Conservation (phyloP, 1,284 basidiomycete species). For the Exsudoporus floridanus region DNA sequence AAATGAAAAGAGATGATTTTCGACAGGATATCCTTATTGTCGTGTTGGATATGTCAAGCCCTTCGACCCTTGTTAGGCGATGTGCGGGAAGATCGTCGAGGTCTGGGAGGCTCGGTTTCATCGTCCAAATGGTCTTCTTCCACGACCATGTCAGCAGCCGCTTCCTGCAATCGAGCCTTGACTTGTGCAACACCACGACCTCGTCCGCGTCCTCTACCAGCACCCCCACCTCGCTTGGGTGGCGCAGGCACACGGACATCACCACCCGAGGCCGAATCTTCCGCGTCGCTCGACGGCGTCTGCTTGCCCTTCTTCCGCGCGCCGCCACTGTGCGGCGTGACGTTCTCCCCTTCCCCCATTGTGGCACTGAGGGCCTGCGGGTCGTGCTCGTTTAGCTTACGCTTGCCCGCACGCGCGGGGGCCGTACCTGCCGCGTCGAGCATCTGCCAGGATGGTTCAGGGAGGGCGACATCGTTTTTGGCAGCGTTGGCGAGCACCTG, state of each 20-base stretch:
- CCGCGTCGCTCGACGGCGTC: constrained; percentile 11
- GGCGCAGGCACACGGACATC: constrained; percentile 3
- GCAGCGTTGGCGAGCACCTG: constrained; percentile 44
- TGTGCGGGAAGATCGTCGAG: constrained; percentile 29
- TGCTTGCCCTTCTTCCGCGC: constrained; percentile 29
- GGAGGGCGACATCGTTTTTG: constrained; percentile 19
- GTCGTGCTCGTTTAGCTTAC: constrained; percentile 33
- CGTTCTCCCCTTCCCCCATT: constrained; percentile 18
- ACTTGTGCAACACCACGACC: constrained; percentile 17
- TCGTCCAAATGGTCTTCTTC: constrained; percentile 34
- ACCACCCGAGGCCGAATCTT: constrained; percentile 14
- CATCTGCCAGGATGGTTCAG: constrained; percentile 35
- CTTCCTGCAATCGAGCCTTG: constrained; percentile 27
- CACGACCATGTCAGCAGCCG: constrained; percentile 28
- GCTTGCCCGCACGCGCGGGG: constrained; percentile 31
- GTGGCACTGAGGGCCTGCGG: constrained; percentile 19
- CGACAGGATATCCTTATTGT: not conserved
- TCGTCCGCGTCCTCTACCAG: constrained; percentile 21
- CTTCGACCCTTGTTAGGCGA: constrained; percentile 23
- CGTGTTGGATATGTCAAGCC: constrained; percentile 4
- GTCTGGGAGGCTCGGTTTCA: constrained; percentile 20
- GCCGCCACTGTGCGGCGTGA: constrained; percentile 4
- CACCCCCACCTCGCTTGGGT: constrained; percentile 21
- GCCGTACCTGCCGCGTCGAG: constrained; percentile 29
- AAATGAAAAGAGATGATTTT: constrained; percentile 1